Conservation (phyloP, 768 basidiomycete species). For the Tricholoma hemisulphureum region DNA sequence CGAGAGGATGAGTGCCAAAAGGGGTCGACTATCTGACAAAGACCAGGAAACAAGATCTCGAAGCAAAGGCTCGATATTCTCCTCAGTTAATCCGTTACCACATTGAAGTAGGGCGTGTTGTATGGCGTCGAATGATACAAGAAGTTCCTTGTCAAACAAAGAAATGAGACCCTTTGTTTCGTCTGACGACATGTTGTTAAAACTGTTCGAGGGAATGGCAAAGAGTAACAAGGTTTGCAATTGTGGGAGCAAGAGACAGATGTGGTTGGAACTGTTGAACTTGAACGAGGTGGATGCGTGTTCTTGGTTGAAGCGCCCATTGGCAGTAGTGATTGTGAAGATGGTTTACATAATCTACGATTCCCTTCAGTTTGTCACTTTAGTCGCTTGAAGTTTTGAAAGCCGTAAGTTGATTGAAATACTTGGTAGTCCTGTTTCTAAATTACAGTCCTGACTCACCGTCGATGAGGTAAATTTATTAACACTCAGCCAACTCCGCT, state of each 20-base stretch:
- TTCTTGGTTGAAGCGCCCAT: too few relatives aligned
- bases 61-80: neutral
- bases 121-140: neutral
- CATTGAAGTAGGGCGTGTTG: neutral
- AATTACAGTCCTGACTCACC: too few relatives aligned
- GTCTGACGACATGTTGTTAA: neutral
- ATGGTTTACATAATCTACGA: too few relatives aligned
- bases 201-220: neutral
- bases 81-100: neutral
- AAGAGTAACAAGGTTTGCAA: neutral
- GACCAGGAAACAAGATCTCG: neutral
- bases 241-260: neutral
- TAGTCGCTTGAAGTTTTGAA: too few relatives aligned
- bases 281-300: neutral
- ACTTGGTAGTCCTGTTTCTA: too few relatives aligned
- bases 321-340: too few relatives aligned
- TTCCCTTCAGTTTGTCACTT: too few relatives aligned
- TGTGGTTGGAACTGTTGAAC: neutral
- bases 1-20: conserved; percentile 26
- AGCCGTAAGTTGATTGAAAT: too few relatives aligned
- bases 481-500: too few relatives aligned
- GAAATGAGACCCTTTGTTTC: neutral
- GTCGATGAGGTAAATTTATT: too few relatives aligned
- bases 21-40: neutral
- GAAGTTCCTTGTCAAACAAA: neutral